Percentiles rank a stretch among this genome's conserved stretches.
These are phyloP conservation scores for Benincasa hispida DNA, from an alignment of 306 rosid genomes.

Conservation along the genomic window DNA sequence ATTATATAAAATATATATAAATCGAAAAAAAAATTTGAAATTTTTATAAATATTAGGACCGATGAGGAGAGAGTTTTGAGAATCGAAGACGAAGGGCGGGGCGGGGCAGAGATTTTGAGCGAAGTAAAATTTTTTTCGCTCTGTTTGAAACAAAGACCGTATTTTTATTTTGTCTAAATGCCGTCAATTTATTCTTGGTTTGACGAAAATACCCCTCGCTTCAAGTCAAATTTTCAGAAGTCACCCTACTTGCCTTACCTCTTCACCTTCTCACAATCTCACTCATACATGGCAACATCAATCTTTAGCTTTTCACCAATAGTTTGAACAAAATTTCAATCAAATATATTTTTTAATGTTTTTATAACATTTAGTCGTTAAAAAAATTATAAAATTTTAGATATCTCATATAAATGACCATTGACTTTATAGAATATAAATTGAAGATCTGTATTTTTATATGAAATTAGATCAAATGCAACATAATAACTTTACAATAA, in stretches of 20 bases:
- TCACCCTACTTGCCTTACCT: not conserved
- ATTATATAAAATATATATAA: too few species aligned
- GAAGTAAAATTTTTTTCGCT: not conserved
- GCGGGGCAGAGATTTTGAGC: not conserved
- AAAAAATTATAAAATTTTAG: too few species aligned
- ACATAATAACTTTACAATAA: not conserved
- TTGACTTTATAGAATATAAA: too few species aligned
- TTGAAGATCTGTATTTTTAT: too few species aligned
- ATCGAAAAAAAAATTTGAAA: not conserved
- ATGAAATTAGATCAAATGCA: not conserved
- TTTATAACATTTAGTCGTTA: too few species aligned
- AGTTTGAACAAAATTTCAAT: not conserved
- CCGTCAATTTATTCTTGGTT: not conserved
- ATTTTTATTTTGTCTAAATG: constrained; percentile 1
- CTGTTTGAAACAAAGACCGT: not conserved
- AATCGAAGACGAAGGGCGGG: constrained; percentile 1
- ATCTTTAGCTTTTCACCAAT: not conserved
- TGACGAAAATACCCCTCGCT: not conserved
- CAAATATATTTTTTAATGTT: not conserved
- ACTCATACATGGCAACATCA: not conserved
- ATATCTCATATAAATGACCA: too few species aligned
- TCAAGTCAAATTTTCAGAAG: constrained; percentile 1
- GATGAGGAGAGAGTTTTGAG: not conserved
- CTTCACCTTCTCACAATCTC: not conserved
- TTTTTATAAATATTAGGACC: not conserved